Evolutionary conservation across 1,284 basidiomycete genomes (phyloP).

Genomic region (Trametes hirsuta): DNA sequence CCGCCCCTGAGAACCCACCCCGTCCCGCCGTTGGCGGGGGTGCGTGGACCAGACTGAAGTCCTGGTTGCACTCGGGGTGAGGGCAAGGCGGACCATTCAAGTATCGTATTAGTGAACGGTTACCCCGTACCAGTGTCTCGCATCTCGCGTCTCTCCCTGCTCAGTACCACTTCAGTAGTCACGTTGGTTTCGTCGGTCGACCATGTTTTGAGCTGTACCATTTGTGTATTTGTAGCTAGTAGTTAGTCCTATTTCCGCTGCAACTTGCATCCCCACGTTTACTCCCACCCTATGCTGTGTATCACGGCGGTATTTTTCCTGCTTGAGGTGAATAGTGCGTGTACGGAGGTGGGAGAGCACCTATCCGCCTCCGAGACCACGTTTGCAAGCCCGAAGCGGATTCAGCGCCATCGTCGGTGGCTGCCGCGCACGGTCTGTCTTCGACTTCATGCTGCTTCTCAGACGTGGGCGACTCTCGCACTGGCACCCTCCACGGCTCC

Average conservation of each 20-base stretch:
- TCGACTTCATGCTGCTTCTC: constrained; percentile 16
- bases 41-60: constrained; percentile 27
- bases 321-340: neutral
- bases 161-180: constrained; percentile 11
- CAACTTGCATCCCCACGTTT: constrained; percentile 9
- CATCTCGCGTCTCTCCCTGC: constrained; percentile 6
- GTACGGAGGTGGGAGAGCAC: neutral
- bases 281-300: neutral
- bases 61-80: constrained; percentile 31
- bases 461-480: constrained; percentile 7
- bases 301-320: neutral
- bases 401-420: neutral
- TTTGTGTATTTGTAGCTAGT: constrained; percentile 26
- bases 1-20: neutral
- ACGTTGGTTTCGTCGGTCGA: constrained; percentile 8
- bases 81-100: neutral
- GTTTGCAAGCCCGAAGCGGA: neutral
- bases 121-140: neutral
- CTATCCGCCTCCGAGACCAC: neutral
- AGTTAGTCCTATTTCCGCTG: constrained; percentile 6
- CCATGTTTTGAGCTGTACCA: constrained; percentile 25
- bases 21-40: constrained; percentile 1
- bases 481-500: neutral
- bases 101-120: constrained; percentile 5
- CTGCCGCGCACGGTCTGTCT: neutral